These are phyloP conservation scores for Magnolia sinica DNA, from an alignment of 164 flowering plant species.

Conservation along the genomic window DNA sequence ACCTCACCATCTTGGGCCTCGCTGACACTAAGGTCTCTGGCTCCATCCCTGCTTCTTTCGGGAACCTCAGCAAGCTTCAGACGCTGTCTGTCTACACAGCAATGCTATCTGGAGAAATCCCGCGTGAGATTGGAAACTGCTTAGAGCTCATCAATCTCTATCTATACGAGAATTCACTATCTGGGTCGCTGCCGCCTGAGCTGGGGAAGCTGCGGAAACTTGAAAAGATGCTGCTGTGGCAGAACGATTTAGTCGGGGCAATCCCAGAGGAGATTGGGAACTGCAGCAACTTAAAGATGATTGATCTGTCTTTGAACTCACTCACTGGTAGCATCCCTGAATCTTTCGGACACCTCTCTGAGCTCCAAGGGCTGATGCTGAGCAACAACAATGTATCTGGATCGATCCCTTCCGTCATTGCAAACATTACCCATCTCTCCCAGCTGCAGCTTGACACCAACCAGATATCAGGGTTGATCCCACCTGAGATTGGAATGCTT, in stretches of 20 bases:
- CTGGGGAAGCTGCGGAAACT: slow-evolving; percentile 70
- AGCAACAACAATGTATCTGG: slow-evolving; percentile 72
- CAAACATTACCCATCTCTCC: slow-evolving; percentile 40
- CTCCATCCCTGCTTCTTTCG: slow-evolving; percentile 51
- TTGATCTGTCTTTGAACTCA: slow-evolving; percentile 75
- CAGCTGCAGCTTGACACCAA: slow-evolving; percentile 65
- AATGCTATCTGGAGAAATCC: slow-evolving; percentile 77
- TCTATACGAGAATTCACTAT: slow-evolving; percentile 64
- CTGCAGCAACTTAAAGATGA: slow-evolving; percentile 45
- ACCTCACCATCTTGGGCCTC: slow-evolving; percentile 44
- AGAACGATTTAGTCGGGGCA: slow-evolving; percentile 59
- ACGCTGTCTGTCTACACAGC: slow-evolving; percentile 70
- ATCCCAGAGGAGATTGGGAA: slow-evolving; percentile 86
- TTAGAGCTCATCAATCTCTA: slow-evolving; percentile 65
- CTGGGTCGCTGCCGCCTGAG: slow-evolving; percentile 69
- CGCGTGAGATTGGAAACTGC: slow-evolving; percentile 71
- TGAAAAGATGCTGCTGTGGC: slow-evolving; percentile 71
- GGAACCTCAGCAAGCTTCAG: slow-evolving; percentile 55
- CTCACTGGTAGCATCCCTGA: slow-evolving; percentile 70
- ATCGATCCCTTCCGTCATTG: slow-evolving; percentile 50
- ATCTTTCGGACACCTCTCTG: slow-evolving; percentile 46
- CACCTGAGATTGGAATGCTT: slow-evolving; percentile 54
- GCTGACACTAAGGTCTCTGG: slow-evolving; percentile 63
- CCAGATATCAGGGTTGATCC: slow-evolving; percentile 67
- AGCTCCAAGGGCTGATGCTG: slow-evolving; percentile 66